Percentiles rank a stretch among this genome's conserved stretches.
These are phyloP conservation scores for Nissolia schottii DNA, from an alignment of 306 rosid species.

Conservation along the genomic window DNA sequence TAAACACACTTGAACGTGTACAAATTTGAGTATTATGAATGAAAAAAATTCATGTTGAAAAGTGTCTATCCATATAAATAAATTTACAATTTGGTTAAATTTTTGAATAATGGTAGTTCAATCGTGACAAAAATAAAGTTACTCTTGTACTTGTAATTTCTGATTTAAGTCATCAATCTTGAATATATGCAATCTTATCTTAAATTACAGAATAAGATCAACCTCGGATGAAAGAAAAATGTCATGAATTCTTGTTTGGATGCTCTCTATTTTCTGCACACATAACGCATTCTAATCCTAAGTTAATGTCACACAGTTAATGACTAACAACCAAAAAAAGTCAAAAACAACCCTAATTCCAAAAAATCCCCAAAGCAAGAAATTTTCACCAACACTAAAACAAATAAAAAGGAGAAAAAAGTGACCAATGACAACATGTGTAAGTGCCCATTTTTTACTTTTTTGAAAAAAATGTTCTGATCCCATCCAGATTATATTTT, in stretches of 20 bases:
- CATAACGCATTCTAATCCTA: neutral
- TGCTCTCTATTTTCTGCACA: neutral
- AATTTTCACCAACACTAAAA: slow-evolving; percentile 10
- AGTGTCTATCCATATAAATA: too few relatives aligned
- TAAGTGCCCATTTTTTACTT: slow-evolving; percentile 21
- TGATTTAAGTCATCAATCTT: neutral
- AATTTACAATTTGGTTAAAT: too few relatives aligned
- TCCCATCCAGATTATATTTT: slow-evolving; percentile 30
- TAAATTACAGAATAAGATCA: neutral
- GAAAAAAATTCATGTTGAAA: too few relatives aligned
- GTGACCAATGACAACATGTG: slow-evolving; percentile 34
- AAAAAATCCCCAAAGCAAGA: slow-evolving; percentile 23
- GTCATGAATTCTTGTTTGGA: slow-evolving; percentile 9
- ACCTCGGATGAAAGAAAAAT: neutral
- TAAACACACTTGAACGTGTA: neutral
- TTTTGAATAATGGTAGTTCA: too few relatives aligned
- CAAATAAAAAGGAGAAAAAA: slow-evolving; percentile 4
- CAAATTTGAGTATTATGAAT: too few relatives aligned
- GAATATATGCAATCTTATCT: neutral
- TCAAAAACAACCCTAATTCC: slow-evolving; percentile 33
- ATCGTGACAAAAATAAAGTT: too few relatives aligned
- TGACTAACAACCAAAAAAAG: slow-evolving; percentile 30
- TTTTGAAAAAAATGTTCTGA: slow-evolving; percentile 20
- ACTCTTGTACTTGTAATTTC: too few relatives aligned
- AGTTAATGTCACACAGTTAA: slow-evolving; percentile 14